These are phyloP conservation scores for Lactifluus echinatus DNA, from an alignment of 768 basidiomycete genomes.

Conservation along the genomic window DNA sequence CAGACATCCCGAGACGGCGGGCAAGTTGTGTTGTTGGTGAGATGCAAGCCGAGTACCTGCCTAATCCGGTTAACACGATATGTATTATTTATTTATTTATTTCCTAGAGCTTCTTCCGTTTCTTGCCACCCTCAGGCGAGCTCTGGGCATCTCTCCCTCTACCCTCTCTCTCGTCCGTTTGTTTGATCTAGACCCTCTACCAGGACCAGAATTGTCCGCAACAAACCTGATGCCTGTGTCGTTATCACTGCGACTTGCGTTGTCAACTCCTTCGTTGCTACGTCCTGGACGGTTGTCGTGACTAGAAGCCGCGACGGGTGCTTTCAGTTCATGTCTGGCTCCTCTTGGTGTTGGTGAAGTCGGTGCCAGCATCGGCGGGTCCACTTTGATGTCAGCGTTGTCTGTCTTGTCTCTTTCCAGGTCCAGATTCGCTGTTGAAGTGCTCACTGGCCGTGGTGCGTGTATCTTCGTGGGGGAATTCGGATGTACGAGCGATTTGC, in stretches of 20 bases:
- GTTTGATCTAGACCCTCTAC: neutral
- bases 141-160: neutral
- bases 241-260: neutral
- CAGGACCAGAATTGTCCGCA: neutral
- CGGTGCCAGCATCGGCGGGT: neutral
- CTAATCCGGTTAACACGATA: neutral
- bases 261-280: neutral
- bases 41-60: neutral
- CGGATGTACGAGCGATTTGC: neutral
- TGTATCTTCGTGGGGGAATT: slow-evolving; percentile 2
- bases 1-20: too few species aligned
- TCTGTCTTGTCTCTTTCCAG: neutral
- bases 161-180: slow-evolving; percentile 9
- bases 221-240: neutral
- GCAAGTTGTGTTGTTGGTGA: too few species aligned
- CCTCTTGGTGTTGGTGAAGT: slow-evolving; percentile 9
- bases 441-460: neutral
- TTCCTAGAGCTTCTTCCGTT: slow-evolving; percentile 8
- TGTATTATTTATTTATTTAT: too few species aligned
- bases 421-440: neutral
- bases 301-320: neutral
- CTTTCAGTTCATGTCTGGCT: neutral
- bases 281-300: neutral
- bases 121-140: neutral
- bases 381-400: neutral